These are phyloP conservation scores for Penicillium salamii DNA, from an alignment of 495 filamentous ascomycete genomes.

Conservation along the genomic window DNA sequence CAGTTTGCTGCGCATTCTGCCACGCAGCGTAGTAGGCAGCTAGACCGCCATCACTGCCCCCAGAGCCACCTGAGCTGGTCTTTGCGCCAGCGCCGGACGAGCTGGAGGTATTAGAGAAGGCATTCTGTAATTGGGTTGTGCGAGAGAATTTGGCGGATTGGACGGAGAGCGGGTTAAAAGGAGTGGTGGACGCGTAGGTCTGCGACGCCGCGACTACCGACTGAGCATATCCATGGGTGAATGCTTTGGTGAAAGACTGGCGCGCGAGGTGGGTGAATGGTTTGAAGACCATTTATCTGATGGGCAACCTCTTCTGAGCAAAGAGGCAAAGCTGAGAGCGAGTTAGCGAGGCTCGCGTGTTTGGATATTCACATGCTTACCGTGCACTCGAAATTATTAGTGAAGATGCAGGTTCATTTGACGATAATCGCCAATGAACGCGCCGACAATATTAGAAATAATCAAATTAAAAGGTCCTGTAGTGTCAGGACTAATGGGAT, in stretches of 20 bases:
- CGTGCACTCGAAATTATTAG: conserved; percentile 45
- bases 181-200: conserved; percentile 73
- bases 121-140: conserved; percentile 68
- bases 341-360: background rate
- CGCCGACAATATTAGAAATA: conserved; percentile 30
- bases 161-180: conserved; percentile 51
- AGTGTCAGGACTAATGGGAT: background rate
- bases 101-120: conserved; percentile 59
- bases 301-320: conserved; percentile 48
- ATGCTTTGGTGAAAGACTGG: conserved; percentile 91
- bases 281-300: conserved; percentile 80
- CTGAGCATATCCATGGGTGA: conserved; percentile 96
- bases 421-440: conserved; percentile 62
- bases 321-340: conserved; percentile 45
- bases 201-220: conserved; percentile 95
- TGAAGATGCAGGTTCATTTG: conserved; percentile 63
- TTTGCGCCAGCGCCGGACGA: conserved; percentile 45
- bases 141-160: conserved; percentile 59
- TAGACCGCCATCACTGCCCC: conserved; percentile 55
- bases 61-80: conserved; percentile 39
- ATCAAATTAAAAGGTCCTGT: conserved; percentile 4
- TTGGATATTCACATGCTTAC: conserved; percentile 26
- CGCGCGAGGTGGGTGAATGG: conserved; percentile 88
- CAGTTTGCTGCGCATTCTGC: conserved; percentile 69
- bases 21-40: conserved; percentile 88